These are phyloP conservation scores for Arthonia radiata DNA, from an alignment of 495 filamentous ascomycete genomes.

Conservation along the genomic window DNA sequence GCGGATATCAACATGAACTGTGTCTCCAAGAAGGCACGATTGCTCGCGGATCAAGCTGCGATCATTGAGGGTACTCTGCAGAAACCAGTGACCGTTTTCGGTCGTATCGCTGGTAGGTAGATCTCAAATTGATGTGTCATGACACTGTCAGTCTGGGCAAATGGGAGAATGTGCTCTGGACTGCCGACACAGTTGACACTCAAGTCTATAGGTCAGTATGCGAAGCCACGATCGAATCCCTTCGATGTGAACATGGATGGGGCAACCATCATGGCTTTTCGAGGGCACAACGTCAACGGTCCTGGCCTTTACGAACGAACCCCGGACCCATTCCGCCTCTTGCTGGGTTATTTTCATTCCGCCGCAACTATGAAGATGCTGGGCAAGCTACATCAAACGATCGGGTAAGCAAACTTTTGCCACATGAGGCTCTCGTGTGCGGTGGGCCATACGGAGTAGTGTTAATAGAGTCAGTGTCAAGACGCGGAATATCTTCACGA, in stretches of 20 bases:
- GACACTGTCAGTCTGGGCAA: too few species aligned
- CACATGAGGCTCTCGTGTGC: neutral
- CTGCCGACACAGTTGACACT: too few species aligned
- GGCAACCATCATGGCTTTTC: slow-evolving; percentile 2
- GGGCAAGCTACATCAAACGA: too few species aligned
- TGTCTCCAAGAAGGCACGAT: slow-evolving; percentile 2
- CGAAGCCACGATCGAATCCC: slow-evolving; percentile 3
- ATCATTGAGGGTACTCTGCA: slow-evolving; percentile 1
- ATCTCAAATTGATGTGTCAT: too few species aligned
- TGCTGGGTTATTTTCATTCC: slow-evolving; percentile 2
- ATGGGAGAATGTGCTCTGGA: too few species aligned
- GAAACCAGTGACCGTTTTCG: slow-evolving; percentile 1
- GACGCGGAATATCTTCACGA: too few species aligned
- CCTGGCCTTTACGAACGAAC: slow-evolving; percentile 1
- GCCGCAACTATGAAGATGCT: slow-evolving; percentile 3
- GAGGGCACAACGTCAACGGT: slow-evolving; percentile 4
- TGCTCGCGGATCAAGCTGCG: slow-evolving; percentile 2
- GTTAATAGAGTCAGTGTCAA: too few species aligned
- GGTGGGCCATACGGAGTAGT: too few species aligned
- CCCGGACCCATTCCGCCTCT: slow-evolving; percentile 3
- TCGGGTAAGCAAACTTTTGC: neutral
- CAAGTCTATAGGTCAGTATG: slow-evolving; percentile 5
- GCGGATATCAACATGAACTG: too few species aligned
- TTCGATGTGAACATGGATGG: slow-evolving; percentile 1
- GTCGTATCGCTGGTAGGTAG: slow-evolving; percentile 5